Percentiles rank a stretch among this genome's conserved stretches.
These are phyloP conservation scores for Penicillium glabrum DNA, from an alignment of 2,329 filamentous ascomycete species.

Conservation along the genomic window DNA sequence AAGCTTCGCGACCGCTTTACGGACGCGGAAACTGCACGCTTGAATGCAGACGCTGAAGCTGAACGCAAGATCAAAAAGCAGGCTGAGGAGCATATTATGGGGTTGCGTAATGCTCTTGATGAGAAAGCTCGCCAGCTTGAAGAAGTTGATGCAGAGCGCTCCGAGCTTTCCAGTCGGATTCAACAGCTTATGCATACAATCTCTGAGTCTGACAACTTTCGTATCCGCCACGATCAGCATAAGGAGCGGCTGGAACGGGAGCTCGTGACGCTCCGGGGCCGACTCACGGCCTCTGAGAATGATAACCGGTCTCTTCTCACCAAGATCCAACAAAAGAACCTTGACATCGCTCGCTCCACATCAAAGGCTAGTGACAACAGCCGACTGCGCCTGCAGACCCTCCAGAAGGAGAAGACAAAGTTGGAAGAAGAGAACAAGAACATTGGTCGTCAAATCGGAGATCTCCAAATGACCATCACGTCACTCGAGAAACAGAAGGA, in stretches of 20 bases:
- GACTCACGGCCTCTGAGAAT: conserved; percentile 88
- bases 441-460: conserved; percentile 79
- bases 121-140: conserved; percentile 72
- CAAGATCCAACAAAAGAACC: conserved; percentile 94
- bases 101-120: conserved; percentile 76
- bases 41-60: conserved; percentile 76
- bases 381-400: conserved; percentile 69
- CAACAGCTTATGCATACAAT: conserved; percentile 86
- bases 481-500: conserved; percentile 92
- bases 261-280: conserved; percentile 84
- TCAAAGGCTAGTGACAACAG: conserved; percentile 84
- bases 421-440: conserved; percentile 80
- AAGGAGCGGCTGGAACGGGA: conserved; percentile 93
- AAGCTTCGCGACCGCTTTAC: conserved; percentile 79
- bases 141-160: conserved; percentile 77
- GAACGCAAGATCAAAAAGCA: conserved; percentile 76
- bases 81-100: conserved; percentile 76
- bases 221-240: conserved; percentile 84
- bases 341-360: conserved; percentile 89
- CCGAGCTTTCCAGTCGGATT: conserved; percentile 73
- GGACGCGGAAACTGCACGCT: conserved; percentile 78
- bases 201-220: conserved; percentile 84
- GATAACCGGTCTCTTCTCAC: conserved; percentile 94
- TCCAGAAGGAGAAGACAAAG: conserved; percentile 81
- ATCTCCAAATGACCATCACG: conserved; percentile 77